phyloP scores from a whole-genome alignment of 371 early-diverging fungal genomes.

The Mucor ambiguus region DNA sequence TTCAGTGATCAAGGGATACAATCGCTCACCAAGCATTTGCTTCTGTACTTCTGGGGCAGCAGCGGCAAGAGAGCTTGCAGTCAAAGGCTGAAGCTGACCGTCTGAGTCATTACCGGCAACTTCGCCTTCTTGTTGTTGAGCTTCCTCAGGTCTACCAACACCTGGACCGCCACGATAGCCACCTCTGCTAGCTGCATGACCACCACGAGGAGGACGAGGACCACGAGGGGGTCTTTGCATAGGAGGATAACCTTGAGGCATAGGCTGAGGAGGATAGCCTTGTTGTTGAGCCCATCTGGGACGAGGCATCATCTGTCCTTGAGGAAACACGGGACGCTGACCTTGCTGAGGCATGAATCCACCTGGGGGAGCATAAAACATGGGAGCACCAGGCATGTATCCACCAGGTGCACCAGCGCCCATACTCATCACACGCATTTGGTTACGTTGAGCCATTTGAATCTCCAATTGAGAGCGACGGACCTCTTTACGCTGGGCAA shows the following conservation, averaged over 20 bases:
- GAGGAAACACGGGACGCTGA: slow-evolving; percentile 48
- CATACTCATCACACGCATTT: slow-evolving; percentile 50
- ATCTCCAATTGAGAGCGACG: slow-evolving; percentile 80
- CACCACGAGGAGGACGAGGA: slow-evolving; percentile 33
- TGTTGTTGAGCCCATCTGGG: slow-evolving; percentile 49
- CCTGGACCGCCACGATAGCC: slow-evolving; percentile 8
- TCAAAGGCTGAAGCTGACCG: slow-evolving; percentile 41
- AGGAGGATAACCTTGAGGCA: slow-evolving; percentile 19
- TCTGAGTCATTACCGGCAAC: slow-evolving; percentile 14
- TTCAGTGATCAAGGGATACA: slow-evolving; percentile 75
- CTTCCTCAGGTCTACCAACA: neutral
- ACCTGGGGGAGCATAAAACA: slow-evolving; percentile 54
- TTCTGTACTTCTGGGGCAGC: slow-evolving; percentile 78
- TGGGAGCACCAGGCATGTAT: slow-evolving; percentile 42
- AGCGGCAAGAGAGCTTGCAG: slow-evolving; percentile 70
- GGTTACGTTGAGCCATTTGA: slow-evolving; percentile 79
- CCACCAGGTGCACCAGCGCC: slow-evolving; percentile 30
- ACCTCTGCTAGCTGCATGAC: slow-evolving; percentile 20
- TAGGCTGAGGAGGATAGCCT: slow-evolving; percentile 35
- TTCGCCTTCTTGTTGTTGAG: slow-evolving; percentile 5
- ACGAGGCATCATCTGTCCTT: slow-evolving; percentile 52
- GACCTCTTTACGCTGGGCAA: slow-evolving; percentile 91
- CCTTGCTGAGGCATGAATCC: slow-evolving; percentile 68
- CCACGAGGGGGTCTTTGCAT: slow-evolving; percentile 35
- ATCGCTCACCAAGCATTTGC: slow-evolving; percentile 83